These are phyloP conservation scores for Fusarium annulatum DNA, from an alignment of 2,329 filamentous ascomycete genomes.

Conservation along the genomic window DNA sequence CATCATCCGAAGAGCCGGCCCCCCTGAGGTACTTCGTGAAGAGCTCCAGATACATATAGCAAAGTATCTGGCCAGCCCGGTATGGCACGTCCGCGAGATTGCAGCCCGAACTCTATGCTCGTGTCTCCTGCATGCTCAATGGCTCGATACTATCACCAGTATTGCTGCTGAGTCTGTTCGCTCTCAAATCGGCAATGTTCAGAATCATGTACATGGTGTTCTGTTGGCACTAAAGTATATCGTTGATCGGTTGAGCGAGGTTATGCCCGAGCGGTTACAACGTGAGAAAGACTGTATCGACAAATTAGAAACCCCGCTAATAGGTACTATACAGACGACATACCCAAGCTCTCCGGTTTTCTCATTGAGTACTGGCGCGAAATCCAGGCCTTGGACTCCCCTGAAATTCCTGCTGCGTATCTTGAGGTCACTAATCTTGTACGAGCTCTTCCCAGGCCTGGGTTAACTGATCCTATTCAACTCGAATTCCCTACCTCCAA, in stretches of 20 bases:
- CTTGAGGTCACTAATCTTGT: conserved; percentile 60
- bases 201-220: conserved; percentile 69
- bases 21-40: conserved; percentile 66
- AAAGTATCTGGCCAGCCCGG: conserved; percentile 72
- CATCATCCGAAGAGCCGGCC: conserved; percentile 77
- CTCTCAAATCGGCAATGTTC: conserved; percentile 44
- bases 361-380: conserved; percentile 44
- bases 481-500: conserved; percentile 33
- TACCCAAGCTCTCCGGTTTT: conserved; percentile 47
- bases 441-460: conserved; percentile 46
- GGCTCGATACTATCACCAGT: conserved; percentile 55
- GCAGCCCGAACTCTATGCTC: conserved; percentile 78
- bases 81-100: conserved; percentile 87
- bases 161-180: conserved; percentile 50
- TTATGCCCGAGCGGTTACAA: conserved; percentile 56
- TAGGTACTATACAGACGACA: conserved; percentile 41
- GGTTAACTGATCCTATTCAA: conserved; percentile 26
- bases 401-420: conserved; percentile 59
- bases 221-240: conserved; percentile 67
- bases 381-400: conserved; percentile 44
- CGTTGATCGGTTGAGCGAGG: conserved; percentile 63
- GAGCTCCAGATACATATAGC: conserved; percentile 69
- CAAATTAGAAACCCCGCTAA: conserved; percentile 24
- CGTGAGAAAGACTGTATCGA: conserved; percentile 50
- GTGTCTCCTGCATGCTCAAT: conserved; percentile 64